phyloP scores from a whole-genome alignment of 306 rosid genomes.

The Herpetospermum pedunculosum region DNA sequence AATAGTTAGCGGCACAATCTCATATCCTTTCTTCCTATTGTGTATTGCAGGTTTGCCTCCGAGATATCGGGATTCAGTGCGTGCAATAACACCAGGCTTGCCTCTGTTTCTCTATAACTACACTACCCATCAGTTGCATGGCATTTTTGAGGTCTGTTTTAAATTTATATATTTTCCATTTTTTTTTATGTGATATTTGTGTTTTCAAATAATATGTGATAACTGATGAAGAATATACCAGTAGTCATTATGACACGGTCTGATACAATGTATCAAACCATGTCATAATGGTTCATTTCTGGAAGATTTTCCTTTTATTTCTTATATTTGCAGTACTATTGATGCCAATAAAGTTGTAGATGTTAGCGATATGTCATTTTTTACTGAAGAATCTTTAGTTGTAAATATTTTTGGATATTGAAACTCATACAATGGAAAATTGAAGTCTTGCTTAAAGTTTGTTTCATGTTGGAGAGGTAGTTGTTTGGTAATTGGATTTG shows the following conservation, averaged over 20 bases:
- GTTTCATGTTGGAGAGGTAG: background rate
- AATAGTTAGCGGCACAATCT: background rate
- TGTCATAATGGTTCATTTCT: background rate
- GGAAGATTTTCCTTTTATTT: background rate
- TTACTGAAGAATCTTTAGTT: background rate
- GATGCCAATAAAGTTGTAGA: background rate
- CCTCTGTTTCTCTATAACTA: constrained; percentile 93
- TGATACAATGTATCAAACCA: background rate
- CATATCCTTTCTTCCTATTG: constrained; percentile 6
- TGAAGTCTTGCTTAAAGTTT: background rate
- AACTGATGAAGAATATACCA: background rate
- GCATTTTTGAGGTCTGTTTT: constrained; percentile 74
- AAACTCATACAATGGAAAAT: background rate
- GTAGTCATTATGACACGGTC: background rate
- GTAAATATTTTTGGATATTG: background rate
- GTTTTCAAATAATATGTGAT: background rate
- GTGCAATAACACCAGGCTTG: constrained; percentile 89
- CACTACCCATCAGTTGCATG: constrained; percentile 93
- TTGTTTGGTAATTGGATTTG: background rate
- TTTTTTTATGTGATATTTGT: background rate
- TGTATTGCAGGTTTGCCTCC: constrained; percentile 76
- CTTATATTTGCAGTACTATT: background rate
- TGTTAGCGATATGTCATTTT: background rate
- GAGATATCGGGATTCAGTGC: constrained; percentile 88
- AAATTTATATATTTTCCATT: background rate